These are phyloP conservation scores for Boletus rufocinnamomeus DNA, from an alignment of 768 basidiomycete species.

Conservation along the genomic window DNA sequence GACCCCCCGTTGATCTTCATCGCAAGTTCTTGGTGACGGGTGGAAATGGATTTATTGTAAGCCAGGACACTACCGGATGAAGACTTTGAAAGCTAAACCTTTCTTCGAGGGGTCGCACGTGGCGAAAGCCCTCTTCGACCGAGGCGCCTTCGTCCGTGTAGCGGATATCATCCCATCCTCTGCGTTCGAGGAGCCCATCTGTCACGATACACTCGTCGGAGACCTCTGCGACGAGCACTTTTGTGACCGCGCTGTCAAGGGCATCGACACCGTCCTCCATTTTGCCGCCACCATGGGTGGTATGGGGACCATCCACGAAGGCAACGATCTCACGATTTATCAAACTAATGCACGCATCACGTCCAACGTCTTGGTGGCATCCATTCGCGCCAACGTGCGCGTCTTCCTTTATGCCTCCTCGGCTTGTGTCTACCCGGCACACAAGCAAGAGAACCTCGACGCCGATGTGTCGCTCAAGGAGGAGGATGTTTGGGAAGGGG, in stretches of 20 bases:
- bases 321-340: conserved; percentile 53
- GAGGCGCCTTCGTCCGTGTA: conserved; percentile 42
- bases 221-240: conserved; percentile 47
- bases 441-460: conserved; percentile 37
- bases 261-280: conserved; percentile 49
- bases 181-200: conserved; percentile 26
- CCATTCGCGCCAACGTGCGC: conserved; percentile 39
- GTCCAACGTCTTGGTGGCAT: conserved; percentile 45
- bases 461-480: conserved; percentile 49
- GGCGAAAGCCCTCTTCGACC: conserved; percentile 39
- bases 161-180: conserved; percentile 40
- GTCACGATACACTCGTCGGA: conserved; percentile 42
- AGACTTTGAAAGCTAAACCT: background rate
- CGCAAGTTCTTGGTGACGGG: conserved; percentile 46
- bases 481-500: conserved; percentile 42
- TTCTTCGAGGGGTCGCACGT: conserved; percentile 51
- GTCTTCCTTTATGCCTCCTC: conserved; percentile 58
- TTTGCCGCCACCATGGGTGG: conserved; percentile 66
- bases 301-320: conserved; percentile 60
- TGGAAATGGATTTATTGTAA: conserved; percentile 57
- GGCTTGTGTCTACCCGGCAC: conserved; percentile 57
- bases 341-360: conserved; percentile 53
- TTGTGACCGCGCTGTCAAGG: conserved; percentile 41
- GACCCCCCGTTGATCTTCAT: background rate
- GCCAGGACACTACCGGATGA: conserved; percentile 10